Conservation (phyloP, 2,329 filamentous ascomycete species). For the Colletotrichum sp. region DNA sequence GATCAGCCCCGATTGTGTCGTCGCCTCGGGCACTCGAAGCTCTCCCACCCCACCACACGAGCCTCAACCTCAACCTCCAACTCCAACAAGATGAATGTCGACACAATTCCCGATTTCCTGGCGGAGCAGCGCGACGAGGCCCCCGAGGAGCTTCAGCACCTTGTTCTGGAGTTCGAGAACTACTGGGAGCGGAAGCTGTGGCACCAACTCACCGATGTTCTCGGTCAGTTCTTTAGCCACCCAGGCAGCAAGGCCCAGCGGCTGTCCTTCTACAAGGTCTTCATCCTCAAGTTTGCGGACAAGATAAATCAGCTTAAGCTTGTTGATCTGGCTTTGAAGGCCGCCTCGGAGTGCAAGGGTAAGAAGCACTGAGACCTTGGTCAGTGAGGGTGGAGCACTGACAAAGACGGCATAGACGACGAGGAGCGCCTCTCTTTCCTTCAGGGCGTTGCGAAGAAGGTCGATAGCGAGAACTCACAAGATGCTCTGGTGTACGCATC, state of each 20-base stretch:
- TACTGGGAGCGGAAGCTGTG: conserved; percentile 98
- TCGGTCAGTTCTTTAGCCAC: conserved; percentile 87
- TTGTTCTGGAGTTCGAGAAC: conserved; percentile 92
- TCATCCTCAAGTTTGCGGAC: conserved; percentile 94
- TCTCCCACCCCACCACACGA: background rate
- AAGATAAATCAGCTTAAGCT: conserved; percentile 99
- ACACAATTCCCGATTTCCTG: conserved; percentile 91
- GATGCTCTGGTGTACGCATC: conserved; percentile 95
- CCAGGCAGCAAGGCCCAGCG: conserved; percentile 82
- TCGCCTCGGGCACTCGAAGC: conserved; percentile 4
- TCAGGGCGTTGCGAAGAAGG: conserved; percentile 80
- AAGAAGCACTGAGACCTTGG: conserved; percentile 22
- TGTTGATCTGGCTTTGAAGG: conserved; percentile 86
- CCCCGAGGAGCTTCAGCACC: conserved; percentile 84
- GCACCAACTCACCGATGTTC: conserved; percentile 93
- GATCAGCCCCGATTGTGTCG: background rate
- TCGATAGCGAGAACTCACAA: conserved; percentile 90
- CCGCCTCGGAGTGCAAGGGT: conserved; percentile 85
- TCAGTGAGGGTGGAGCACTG: background rate
- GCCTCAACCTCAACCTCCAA: background rate
- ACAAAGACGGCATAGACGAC: conserved; percentile 64
- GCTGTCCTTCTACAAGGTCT: conserved; percentile 89
- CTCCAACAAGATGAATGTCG: conserved; percentile 70
- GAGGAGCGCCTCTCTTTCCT: conserved; percentile 86
- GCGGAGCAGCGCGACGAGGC: conserved; percentile 86